Conservation (phyloP, 805 yeast species). For the Kluyveromyces dobzhanskii region DNA sequence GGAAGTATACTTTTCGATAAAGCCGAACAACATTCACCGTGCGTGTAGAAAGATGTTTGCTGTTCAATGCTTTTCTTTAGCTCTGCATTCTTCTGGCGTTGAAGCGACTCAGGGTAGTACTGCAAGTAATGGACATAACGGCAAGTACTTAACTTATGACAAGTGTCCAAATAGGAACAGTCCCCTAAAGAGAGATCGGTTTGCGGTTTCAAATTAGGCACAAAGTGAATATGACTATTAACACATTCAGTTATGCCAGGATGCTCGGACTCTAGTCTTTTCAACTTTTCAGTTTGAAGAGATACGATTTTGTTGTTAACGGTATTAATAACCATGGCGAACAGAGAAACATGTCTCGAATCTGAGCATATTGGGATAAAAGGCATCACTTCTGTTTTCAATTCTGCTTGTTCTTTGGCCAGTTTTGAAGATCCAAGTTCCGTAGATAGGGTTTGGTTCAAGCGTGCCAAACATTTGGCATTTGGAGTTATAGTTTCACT, state of each 20-base stretch:
- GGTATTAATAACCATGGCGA: slow-evolving; percentile 17
- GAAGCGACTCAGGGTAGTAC: slow-evolving; percentile 30
- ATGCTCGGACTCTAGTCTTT: slow-evolving; percentile 13
- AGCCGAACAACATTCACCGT: slow-evolving; percentile 30
- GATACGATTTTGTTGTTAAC: slow-evolving; percentile 24
- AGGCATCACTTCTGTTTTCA: slow-evolving; percentile 9
- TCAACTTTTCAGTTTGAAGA: slow-evolving; percentile 20
- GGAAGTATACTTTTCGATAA: slow-evolving; percentile 35
- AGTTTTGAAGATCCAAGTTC: slow-evolving; percentile 19
- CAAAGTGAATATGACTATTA: slow-evolving; percentile 38
- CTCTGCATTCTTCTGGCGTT: slow-evolving; percentile 7
- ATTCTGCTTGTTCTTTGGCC: slow-evolving; percentile 20
- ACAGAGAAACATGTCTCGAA: slow-evolving; percentile 13
- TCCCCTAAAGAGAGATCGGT: slow-evolving; percentile 76
- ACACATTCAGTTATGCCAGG: slow-evolving; percentile 25
- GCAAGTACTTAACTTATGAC: slow-evolving; percentile 77
- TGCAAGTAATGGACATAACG: slow-evolving; percentile 70
- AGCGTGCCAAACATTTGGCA: slow-evolving; percentile 4
- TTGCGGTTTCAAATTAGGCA: slow-evolving; percentile 46
- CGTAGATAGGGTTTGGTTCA: slow-evolving; percentile 12
- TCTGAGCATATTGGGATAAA: slow-evolving; percentile 23
- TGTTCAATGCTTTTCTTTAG: slow-evolving; percentile 14
- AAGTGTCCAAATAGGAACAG: slow-evolving; percentile 89
- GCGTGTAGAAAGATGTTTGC: slow-evolving; percentile 28
- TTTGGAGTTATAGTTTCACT: slow-evolving; percentile 6